These are phyloP conservation scores for Vaccinium darrowii DNA, from an alignment of 148 eudicot genomes.

Conservation along the genomic window DNA sequence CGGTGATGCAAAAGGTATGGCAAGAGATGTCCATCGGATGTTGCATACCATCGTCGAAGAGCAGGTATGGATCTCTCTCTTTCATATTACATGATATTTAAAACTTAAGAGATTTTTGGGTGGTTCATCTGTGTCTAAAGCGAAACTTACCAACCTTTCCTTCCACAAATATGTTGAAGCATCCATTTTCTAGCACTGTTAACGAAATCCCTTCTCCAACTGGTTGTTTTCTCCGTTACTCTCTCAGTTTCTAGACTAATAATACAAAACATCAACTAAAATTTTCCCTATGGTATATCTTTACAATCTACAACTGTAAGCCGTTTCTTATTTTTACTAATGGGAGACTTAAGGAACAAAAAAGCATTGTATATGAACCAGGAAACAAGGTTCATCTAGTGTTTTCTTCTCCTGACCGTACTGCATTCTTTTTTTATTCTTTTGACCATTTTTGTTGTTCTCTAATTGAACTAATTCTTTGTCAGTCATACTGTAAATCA, in stretches of 20 bases:
- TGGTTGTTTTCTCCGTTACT: not conserved
- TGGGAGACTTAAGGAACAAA: not conserved
- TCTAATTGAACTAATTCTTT: not conserved
- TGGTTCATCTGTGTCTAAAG: not conserved
- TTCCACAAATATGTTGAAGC: not conserved
- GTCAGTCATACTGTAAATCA: not conserved
- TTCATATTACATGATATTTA: not conserved
- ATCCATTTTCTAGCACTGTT: slow-evolving; percentile 7
- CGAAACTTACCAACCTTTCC: not conserved
- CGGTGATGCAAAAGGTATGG: slow-evolving; percentile 98
- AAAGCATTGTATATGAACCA: not conserved
- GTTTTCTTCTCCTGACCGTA: not conserved
- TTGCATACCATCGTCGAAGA: slow-evolving; percentile 75
- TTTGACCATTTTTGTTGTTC: not conserved
- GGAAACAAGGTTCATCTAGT: not conserved
- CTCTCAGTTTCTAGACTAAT: not conserved
- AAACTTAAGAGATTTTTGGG: too few relatives aligned
- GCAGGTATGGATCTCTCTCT: slow-evolving; percentile 47
- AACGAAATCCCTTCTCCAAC: not conserved
- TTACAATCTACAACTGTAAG: not conserved
- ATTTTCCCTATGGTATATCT: not conserved
- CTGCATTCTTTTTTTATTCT: not conserved
- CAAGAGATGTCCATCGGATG: slow-evolving; percentile 80
- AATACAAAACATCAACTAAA: not conserved
- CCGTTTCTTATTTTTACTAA: too few relatives aligned